Evolutionary conservation across 2,329 filamentous ascomycete species (phyloP).

Genomic region (Claviceps capensis): DNA sequence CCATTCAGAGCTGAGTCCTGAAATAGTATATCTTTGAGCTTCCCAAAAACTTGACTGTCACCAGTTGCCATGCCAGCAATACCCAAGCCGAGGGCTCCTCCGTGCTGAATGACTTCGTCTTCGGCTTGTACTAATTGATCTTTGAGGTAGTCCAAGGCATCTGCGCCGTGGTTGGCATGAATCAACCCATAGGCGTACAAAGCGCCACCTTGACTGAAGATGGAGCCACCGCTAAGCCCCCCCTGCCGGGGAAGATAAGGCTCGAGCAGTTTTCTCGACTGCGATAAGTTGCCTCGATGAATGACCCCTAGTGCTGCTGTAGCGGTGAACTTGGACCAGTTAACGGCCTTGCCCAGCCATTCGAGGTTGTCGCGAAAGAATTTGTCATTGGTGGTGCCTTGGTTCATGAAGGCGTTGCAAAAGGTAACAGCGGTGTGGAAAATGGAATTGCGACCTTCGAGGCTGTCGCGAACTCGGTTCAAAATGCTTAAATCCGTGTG

Average conservation of each 20-base stretch:
- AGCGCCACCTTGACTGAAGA: constrained; percentile 92
- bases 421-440: constrained; percentile 97
- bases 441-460: constrained; percentile 93
- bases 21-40: constrained; percentile 77
- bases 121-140: constrained; percentile 61
- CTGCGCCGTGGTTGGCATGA: constrained; percentile 91
- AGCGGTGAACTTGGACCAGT: constrained; percentile 98
- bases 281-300: constrained; percentile 85
- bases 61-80: constrained; percentile 97
- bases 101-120: constrained; percentile 93
- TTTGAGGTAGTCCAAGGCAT: constrained; percentile 70
- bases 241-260: constrained; percentile 79
- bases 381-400: constrained; percentile 92
- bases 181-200: constrained; percentile 92
- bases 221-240: constrained; percentile 64
- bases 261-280: constrained; percentile 84
- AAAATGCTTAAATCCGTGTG: constrained; percentile 82
- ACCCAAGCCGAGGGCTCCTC: constrained; percentile 85
- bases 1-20: constrained; percentile 92
- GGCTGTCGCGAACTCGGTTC: constrained; percentile 90
- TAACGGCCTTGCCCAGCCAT: constrained; percentile 95
- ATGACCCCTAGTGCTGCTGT: constrained; percentile 94
- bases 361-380: constrained; percentile 98
- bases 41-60: constrained; percentile 79
- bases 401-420: constrained; percentile 98